Base-by-base conservation (phyloP, 352 stramenopile genomes). In the Saprolegnia diclina region DNA sequence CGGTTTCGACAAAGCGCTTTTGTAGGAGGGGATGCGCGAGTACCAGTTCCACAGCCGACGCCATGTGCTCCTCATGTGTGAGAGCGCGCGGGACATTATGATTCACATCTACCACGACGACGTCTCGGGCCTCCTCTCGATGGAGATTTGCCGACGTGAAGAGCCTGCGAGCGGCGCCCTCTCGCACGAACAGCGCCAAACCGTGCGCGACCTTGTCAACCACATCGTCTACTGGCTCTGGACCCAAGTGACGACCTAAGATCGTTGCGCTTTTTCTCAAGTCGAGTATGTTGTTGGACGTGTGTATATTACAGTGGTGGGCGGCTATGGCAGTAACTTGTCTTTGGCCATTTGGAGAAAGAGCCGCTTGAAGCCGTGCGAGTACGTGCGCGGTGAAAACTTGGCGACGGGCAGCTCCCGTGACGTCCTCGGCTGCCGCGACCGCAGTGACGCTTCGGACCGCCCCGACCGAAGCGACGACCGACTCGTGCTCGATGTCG, bases 141-240 rank as follows among this genome's bases (percentile, higher is more conserved):
- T 95, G 50, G 85, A 92, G 72, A 93, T 95, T 64, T 95, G 87
- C 59, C 85, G 85, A 1, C 85, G 87, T 24, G 87, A 95, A 57
- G 87, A 94, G 67, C 82, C 87, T 1, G 72, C 72, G 32, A 91
- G 89, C 71, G 82, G 87, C 54, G 79, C 79, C 73, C 91, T 95
- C 70, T 91, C 85, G 19, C 81, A 87, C 21, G 80, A 85, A 2
- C 87, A 95, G 73, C 84, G 87, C 9, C 85, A 86, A 21, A 86
- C 86, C 35, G 90, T 95, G 70, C 79, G 80, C 2, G 83, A 94
- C 56, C 93, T 95, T 71, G 83, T 95, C 40, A 95, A 95, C 72
- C 87, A 76, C 67, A 87, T 94, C 55, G 83, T 94, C 52, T 87
- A 94, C 74, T 95, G 87, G 87, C 87, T 93, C 56, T 95, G 87